These are phyloP conservation scores for Apiotrichum domesticum DNA, from an alignment of 1,284 basidiomycete genomes.

Conservation along the genomic window DNA sequence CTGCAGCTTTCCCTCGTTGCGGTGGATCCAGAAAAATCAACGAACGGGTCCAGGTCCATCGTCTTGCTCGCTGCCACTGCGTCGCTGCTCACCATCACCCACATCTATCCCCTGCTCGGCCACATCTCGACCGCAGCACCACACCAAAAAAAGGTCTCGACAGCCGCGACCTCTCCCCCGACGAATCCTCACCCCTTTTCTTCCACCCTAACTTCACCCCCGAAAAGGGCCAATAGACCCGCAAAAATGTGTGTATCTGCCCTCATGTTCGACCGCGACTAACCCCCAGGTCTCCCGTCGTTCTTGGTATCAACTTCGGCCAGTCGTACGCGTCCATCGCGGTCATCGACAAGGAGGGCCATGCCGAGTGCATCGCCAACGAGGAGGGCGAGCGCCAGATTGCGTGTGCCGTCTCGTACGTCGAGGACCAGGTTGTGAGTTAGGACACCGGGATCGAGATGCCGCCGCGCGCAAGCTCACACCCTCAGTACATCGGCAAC, in stretches of 20 bases:
- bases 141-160: background rate
- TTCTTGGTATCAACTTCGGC: slow-evolving; percentile 93
- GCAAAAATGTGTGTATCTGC: too few relatives aligned
- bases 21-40: too few relatives aligned
- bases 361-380: slow-evolving; percentile 91
- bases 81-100: too few relatives aligned
- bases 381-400: slow-evolving; percentile 98
- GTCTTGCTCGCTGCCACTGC: too few relatives aligned
- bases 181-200: too few relatives aligned
- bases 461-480: background rate
- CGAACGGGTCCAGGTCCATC: too few relatives aligned
- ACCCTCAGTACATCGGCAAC: slow-evolving; percentile 81
- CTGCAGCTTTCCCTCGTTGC: too few relatives aligned
- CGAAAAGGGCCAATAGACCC: too few relatives aligned
- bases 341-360: slow-evolving; percentile 90
- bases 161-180: too few relatives aligned
- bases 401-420: slow-evolving; percentile 87
- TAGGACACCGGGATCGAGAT: background rate
- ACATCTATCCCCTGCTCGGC: background rate
- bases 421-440: slow-evolving; percentile 79
- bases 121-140: background rate
- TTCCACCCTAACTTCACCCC: too few relatives aligned
- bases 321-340: slow-evolving; percentile 94
- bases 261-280: too few relatives aligned
- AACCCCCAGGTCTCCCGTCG: slow-evolving; percentile 32